Base-by-base conservation (phyloP, 495 filamentous ascomycete genomes). In the Aspergillus biplanus region DNA sequence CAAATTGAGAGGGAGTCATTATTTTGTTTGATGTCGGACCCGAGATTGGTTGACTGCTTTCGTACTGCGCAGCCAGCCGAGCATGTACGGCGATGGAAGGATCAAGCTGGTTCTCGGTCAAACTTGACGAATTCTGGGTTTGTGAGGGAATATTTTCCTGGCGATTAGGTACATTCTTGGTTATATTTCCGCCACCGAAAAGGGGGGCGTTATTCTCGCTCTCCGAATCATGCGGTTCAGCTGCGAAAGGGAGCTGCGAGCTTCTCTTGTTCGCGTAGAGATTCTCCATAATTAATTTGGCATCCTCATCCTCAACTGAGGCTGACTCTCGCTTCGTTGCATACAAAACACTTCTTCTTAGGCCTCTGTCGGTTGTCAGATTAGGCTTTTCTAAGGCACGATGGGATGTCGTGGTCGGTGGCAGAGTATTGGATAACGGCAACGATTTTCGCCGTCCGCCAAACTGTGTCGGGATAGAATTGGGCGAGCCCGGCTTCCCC, bases 1-100 rank as follows among this genome's bases (percentile, higher is more conserved):
- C 92, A 64, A 94, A 96, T 71, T 97, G 90, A 31, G 88, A 90
- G 15, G 89, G 89, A 2, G 92, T 96, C 92, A 97, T 96, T 46
- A 95, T 86, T 70, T 93, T 95, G 71, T 87, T 89, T 18, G 78
- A 71, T 7, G 73, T 70, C 32, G 75, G 79, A 31, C 77, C 73
- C 21, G 71, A 65, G 57, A 70, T 80, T 6, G 78, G 78, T 44
- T 78, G 57, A 9, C 64, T 73, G 39, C 77, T 73, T 46, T 83
- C 80, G 57, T 78, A 83, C 63, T 80, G 74, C 15, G 76, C 78
- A 11, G 82, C 83, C 63, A 88, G 72, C 59, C 80, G 82, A n/a
- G 83, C 82, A 46, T 85, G 79, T 15, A 81, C 84, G 16, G 81
- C 82, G 58, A 87, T 80, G 27, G 75, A 80, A 12, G 75, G 71